Conservation (phyloP, 345 rosid species). For the Gossypioides kirkii region DNA sequence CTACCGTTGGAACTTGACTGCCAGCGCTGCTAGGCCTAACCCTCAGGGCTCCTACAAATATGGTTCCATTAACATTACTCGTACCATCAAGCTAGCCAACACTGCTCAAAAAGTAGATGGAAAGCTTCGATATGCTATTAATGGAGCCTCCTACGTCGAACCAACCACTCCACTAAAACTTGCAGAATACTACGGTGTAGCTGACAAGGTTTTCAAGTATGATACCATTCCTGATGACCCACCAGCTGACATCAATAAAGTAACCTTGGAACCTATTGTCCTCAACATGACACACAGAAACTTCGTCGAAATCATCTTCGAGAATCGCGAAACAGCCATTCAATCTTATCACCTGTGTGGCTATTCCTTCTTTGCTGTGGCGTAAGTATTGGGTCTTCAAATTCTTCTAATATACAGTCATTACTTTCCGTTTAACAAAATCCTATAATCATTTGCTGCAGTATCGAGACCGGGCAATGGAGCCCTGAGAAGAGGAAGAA, state of each 20-base stretch:
- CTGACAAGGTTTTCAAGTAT: constrained; percentile 57
- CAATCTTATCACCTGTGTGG: constrained; percentile 69
- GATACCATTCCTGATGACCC: constrained; percentile 43
- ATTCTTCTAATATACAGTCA: too few relatives aligned
- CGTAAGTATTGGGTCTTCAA: too few relatives aligned
- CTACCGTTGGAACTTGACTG: constrained; percentile 69
- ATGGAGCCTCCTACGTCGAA: constrained; percentile 57
- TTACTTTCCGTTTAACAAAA: too few relatives aligned
- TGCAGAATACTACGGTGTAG: constrained; percentile 53
- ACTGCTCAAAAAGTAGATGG: constrained; percentile 31
- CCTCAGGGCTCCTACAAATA: constrained; percentile 71
- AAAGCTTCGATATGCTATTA: constrained; percentile 61
- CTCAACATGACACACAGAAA: constrained; percentile 60
- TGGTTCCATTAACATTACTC: constrained; percentile 58
- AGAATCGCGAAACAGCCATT: constrained; percentile 65
- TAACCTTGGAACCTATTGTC: constrained; percentile 39
- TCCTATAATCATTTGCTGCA: too few relatives aligned
- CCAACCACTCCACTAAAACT: constrained; percentile 54
- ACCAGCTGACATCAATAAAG: constrained; percentile 17
- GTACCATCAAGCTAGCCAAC: constrained; percentile 60
- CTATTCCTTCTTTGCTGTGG: constrained; percentile 72
- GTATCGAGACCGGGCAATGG: neutral
- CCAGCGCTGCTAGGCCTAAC: constrained; percentile 32
- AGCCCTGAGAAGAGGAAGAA: constrained; percentile 7
- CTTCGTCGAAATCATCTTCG: constrained; percentile 68